Evolutionary conservation across 73 alveolate genomes (phyloP).

Genomic region (Uronychia binucleata): DNA sequence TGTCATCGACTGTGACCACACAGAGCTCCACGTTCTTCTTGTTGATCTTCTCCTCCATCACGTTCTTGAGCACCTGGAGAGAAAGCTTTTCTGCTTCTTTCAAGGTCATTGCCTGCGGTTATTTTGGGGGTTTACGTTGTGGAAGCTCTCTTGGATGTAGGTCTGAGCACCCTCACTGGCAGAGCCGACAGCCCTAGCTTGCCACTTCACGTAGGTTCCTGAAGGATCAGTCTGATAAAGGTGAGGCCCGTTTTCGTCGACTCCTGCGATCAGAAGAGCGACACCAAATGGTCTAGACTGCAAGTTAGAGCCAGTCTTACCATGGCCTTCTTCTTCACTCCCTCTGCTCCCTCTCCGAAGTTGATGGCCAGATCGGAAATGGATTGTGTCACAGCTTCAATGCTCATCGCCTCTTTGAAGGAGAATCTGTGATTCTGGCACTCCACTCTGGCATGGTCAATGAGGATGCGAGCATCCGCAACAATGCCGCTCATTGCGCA

Average conservation of each 20-base stretch:
- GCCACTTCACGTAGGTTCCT: constrained; percentile 90
- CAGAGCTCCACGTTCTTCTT: constrained; percentile 91
- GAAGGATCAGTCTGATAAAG: constrained; percentile 95
- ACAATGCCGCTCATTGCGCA: constrained; percentile 92
- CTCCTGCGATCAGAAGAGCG: constrained; percentile 94
- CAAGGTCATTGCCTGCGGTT: constrained; percentile 62
- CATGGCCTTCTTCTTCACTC: constrained; percentile 78
- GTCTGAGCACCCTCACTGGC: constrained; percentile 96
- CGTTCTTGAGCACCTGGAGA: constrained; percentile 86
- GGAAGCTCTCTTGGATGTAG: constrained; percentile 84
- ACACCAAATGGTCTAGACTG: constrained; percentile 89
- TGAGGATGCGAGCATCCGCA: constrained; percentile 93
- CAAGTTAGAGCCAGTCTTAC: constrained; percentile 45
- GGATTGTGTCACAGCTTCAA: constrained; percentile 86
- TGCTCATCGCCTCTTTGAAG: constrained; percentile 85
- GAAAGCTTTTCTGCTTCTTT: constrained; percentile 92
- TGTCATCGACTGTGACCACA: constrained; percentile 69
- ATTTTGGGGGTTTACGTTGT: constrained; percentile 19
- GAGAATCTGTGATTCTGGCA: constrained; percentile 93
- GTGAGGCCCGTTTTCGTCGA: constrained; percentile 90
- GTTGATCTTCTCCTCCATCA: constrained; percentile 92
- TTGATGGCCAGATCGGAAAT: constrained; percentile 93
- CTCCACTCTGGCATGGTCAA: constrained; percentile 96
- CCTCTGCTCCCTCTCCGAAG: constrained; percentile 94
- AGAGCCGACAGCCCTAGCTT: constrained; percentile 96